These are phyloP conservation scores for Kodamaea anthophila DNA, from an alignment of 1,139 yeast genomes.

Conservation along the genomic window DNA sequence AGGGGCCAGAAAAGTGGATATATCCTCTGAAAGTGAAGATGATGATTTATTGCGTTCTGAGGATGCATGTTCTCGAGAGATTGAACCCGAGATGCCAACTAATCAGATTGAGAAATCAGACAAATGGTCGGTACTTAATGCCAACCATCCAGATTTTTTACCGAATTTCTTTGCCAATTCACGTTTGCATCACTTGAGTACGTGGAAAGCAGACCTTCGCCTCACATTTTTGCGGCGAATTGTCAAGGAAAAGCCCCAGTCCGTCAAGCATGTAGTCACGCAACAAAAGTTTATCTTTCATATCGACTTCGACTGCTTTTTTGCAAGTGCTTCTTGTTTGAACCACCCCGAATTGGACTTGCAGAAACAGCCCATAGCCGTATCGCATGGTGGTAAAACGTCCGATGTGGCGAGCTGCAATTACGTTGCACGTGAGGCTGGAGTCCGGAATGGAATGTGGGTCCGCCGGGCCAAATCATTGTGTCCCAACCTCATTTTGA, in stretches of 20 bases:
- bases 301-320: constrained; percentile 90
- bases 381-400: constrained; percentile 68
- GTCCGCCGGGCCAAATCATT: constrained; percentile 51
- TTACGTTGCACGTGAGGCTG: constrained; percentile 69
- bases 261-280: too few relatives aligned
- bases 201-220: constrained; percentile 78
- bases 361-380: constrained; percentile 64
- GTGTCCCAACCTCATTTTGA: constrained; percentile 58
- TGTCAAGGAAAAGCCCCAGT: constrained; percentile 10
- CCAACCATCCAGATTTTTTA: constrained; percentile 75
- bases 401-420: constrained; percentile 91
- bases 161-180: constrained; percentile 70
- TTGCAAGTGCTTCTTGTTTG: constrained; percentile 77
- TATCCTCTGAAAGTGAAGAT: constrained; percentile 3
- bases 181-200: constrained; percentile 78
- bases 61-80: too few relatives aligned
- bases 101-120: constrained; percentile 5
- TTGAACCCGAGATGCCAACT: constrained; percentile 10
- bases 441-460: constrained; percentile 91
- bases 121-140: constrained; percentile 30
- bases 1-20: constrained; percentile 4
- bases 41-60: too few relatives aligned
- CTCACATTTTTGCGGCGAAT: constrained; percentile 49
- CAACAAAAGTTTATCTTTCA: constrained; percentile 48
- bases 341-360: constrained; percentile 52